Evolutionary conservation across 257 asterid genomes (phyloP), one percentile per base, ranked within the genome.

Genomic region (Datura wrightii): DNA sequence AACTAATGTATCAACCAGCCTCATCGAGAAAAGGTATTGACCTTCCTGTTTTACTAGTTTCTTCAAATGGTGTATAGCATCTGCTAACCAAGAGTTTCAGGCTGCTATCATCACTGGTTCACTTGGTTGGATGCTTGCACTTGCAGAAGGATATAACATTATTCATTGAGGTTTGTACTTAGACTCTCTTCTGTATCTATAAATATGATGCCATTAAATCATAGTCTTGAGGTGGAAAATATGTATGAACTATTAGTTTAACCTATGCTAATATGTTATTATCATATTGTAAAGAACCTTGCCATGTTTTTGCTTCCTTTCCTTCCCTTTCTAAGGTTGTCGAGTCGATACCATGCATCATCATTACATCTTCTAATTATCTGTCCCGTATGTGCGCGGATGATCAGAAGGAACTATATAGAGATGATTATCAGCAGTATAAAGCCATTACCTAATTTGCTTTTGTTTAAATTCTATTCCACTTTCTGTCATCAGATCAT

Each of bases 111-210:
- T 88, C 89, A 79, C 65, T 94, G 62, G 90, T 83, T 58, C 87
- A 91, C 54, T 86, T 92, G 56, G 87, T 89, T 71, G 85, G 90
- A 87, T 84, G 94, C 89, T 90, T 92, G 85, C 85, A 85, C 86
- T 86, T 67, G 70, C 88, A 86, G 89, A 92, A 91, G 86, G 94
- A 90, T 88, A 88, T 90, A 82, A 82, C 90, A 66, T 52, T 87
- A 85, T 87, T 91, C 44, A 59, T 89, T 42, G 91, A 91, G 97
- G 97, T 90, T 81, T 89, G 89, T 83, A 79, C 67, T 70, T 83
- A 31, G 54, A 69, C 41, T 63, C 34, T 84, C 8, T 78, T 81
- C 84, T 82, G 52, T 79, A 18, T 42, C 24, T 46, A 14, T 5
- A 13, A 34, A 37, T 82, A 8, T 46, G 67, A 16, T 70, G 60